Percentiles rank a stretch among this genome's conserved stretches.
phyloP scores from a whole-genome alignment of 2,329 filamentous ascomycete genomes.

The Metarhizium album region DNA sequence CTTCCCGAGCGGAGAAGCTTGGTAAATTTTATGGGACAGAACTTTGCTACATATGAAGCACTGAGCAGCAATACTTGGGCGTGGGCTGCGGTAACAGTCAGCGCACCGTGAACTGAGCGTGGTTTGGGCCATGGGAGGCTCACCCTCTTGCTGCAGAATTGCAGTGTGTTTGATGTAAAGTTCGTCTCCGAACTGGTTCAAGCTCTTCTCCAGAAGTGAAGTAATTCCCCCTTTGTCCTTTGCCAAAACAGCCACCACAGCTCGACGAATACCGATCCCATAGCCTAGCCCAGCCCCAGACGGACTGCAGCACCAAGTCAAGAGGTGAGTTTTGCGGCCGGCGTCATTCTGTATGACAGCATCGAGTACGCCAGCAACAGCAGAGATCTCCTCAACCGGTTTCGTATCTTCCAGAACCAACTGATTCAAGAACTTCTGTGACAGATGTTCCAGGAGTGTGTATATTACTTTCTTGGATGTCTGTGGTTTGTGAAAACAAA shows the following conservation, averaged over 20 bases:
- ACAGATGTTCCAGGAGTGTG: slow-evolving; percentile 28
- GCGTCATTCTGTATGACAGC: slow-evolving; percentile 36
- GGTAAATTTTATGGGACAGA: slow-evolving; percentile 53
- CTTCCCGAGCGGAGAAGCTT: slow-evolving; percentile 59
- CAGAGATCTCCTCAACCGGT: slow-evolving; percentile 35
- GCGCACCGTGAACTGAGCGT: slow-evolving; percentile 4
- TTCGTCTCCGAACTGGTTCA: slow-evolving; percentile 71
- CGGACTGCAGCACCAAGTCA: slow-evolving; percentile 54
- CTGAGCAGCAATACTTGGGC: slow-evolving; percentile 68
- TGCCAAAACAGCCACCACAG: slow-evolving; percentile 48
- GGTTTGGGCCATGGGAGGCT: background rate
- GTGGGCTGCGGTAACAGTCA: slow-evolving; percentile 48
- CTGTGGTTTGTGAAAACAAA: slow-evolving; percentile 20
- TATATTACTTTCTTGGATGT: slow-evolving; percentile 16
- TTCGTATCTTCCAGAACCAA: slow-evolving; percentile 21
- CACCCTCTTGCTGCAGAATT: slow-evolving; percentile 81
- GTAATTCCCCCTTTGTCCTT: slow-evolving; percentile 40
- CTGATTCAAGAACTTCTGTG: slow-evolving; percentile 31
- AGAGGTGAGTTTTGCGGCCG: slow-evolving; percentile 40
- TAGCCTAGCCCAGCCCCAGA: slow-evolving; percentile 56
- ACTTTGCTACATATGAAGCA: slow-evolving; percentile 63
- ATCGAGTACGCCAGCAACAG: slow-evolving; percentile 46
- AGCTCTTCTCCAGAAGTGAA: slow-evolving; percentile 52
- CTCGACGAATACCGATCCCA: slow-evolving; percentile 54
- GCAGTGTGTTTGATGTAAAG: slow-evolving; percentile 80